Conservation (phyloP, 2,329 filamentous ascomycete species). For the Curvularia verruculosa region DNA sequence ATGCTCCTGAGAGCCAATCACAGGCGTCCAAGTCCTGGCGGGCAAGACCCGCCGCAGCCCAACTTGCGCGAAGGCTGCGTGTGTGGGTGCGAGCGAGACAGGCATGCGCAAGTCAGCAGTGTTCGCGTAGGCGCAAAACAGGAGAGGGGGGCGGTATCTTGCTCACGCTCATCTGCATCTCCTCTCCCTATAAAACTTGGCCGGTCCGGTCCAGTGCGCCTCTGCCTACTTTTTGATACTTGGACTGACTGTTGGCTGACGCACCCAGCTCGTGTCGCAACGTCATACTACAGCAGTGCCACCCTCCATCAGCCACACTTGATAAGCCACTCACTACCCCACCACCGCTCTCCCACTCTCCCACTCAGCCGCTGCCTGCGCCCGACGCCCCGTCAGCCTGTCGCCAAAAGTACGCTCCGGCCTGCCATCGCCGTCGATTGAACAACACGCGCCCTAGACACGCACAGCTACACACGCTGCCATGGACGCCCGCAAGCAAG, state of each 20-base stretch:
- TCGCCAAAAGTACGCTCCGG: conserved; percentile 35
- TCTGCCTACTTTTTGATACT: not conserved
- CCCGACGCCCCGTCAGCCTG: conserved; percentile 26
- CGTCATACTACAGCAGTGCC: conserved; percentile 19
- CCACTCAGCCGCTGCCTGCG: conserved; percentile 15
- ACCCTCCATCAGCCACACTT: too few relatives aligned
- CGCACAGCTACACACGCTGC: conserved; percentile 10
- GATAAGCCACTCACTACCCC: not conserved
- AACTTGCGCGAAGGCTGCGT: conserved; percentile 25
- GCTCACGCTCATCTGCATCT: conserved; percentile 10
- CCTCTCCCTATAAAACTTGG: conserved; percentile 17
- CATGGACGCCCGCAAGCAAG: conserved; percentile 62
- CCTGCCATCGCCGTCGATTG: conserved; percentile 33
- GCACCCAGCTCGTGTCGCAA: conserved; percentile 16
- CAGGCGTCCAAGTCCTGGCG: conserved; percentile 20
- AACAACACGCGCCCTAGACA: conserved; percentile 16
- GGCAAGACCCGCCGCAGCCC: conserved; percentile 31
- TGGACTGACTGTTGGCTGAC: conserved; percentile 12
- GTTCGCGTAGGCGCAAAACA: conserved; percentile 23
- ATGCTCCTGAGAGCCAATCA: conserved; percentile 31
- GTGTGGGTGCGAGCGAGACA: conserved; percentile 8
- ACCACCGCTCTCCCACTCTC: conserved; percentile 25
- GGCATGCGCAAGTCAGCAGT: conserved; percentile 37
- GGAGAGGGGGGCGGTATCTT: conserved; percentile 15
- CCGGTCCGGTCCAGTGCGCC: conserved; percentile 12